Base-by-base conservation (phyloP, 2,329 filamentous ascomycete genomes). In the Magnaporthiopsis poae region DNA sequence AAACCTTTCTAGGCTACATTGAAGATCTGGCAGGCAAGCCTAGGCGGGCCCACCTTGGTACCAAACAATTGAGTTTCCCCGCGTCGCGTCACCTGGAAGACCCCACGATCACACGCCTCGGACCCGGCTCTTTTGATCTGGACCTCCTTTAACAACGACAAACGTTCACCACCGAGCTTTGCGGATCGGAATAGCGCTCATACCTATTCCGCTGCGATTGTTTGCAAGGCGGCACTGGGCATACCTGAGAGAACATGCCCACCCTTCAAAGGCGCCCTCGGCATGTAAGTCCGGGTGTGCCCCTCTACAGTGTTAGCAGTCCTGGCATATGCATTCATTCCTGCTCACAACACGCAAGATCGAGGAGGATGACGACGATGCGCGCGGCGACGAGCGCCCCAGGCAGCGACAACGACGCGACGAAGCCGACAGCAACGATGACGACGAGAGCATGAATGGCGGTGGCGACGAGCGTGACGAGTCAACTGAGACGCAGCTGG, bases 401-500 rank as follows among this genome's bases (percentile, higher is more conserved):
- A 33, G 68, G 46, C 56, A 66, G 69, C 62, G 68, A 66, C 52
- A 66, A 60, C 60, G 66, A 13, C 66, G 61, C 7, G 46, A 31
- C 25, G 64, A 60, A 18, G 46, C 31, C 61, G 76, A 72, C 4
- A 74, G 75, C 46, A 72, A 70, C 18, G 75, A 76, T 7, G 77
- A 77, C 5, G 80, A 77, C n/a, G 77, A 77, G 4, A 74, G 71
- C 0, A 75, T 77, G 72, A 74, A 76, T 9, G 69, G 66, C 2
- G 72, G 75, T 7, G 73, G 68, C 7, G 67, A 69, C 27, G 67
- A 69, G 15, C 72, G 73, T n/a, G 75, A 73, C 27, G 75, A 74
- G n/a, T 78, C 73, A 39, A 79, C 76, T 59, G 80, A 83, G 52
- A 77, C 81, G 4, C 82, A 86, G 69, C 75, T 87, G 46, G 82